A percentile compares a stretch with the other conserved stretches of the same genome.
Conservation (phyloP, 768 basidiomycete species). For the Rhodotorula diobovata region DNA sequence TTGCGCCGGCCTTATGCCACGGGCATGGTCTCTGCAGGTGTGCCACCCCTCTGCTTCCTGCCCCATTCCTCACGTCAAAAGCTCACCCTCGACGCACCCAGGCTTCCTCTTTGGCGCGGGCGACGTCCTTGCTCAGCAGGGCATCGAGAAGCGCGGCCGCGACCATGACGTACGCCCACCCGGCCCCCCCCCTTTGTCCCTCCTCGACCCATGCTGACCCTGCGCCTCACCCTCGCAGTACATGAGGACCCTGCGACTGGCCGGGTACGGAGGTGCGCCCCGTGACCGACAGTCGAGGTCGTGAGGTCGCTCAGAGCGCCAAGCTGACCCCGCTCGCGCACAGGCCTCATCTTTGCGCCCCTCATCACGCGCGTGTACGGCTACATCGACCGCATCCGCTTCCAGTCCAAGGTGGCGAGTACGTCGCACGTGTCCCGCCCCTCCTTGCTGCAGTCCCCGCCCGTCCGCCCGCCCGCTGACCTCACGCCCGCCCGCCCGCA, state of each 20-base stretch:
- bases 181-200: not conserved
- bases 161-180: conserved; percentile 59
- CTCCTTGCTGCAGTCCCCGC: too few relatives aligned
- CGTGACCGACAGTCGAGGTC: too few relatives aligned
- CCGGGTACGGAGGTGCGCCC: conserved; percentile 21
- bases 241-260: conserved; percentile 18
- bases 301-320: conserved; percentile 46
- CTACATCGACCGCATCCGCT: conserved; percentile 65
- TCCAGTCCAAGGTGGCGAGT: conserved; percentile 45
- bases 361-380: conserved; percentile 76
- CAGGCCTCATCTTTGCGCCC: conserved; percentile 76
- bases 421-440: not conserved
- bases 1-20: conserved; percentile 30
- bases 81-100: not conserved
- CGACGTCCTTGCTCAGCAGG: conserved; percentile 81
- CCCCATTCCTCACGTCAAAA: too few relatives aligned
- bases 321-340: conserved; percentile 63
- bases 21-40: conserved; percentile 25
- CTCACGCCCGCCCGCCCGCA: not conserved
- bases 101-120: conserved; percentile 42
- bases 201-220: not conserved
- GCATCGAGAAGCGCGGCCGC: conserved; percentile 64
- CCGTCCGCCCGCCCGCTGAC: too few relatives aligned
- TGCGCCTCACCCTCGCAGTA: not conserved
- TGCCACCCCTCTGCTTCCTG: not conserved